Base-by-base conservation (phyloP, 2,329 filamentous ascomycete genomes). In the Diplodia corticola region DNA sequence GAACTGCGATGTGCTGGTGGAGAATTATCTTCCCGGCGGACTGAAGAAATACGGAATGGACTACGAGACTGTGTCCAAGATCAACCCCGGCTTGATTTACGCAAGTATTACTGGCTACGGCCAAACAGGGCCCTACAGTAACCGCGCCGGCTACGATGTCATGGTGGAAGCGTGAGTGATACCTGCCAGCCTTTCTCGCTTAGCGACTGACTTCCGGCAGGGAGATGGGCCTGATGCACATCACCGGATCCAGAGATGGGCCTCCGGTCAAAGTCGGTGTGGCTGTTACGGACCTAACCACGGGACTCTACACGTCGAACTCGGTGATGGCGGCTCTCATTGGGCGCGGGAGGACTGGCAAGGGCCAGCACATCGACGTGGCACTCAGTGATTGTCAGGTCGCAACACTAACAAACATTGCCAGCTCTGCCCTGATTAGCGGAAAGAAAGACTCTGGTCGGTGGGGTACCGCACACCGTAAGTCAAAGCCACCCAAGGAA, bases 221-320 rank as follows among this genome's bases (percentile, higher is more conserved):
- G 12, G 95, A 98, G 77, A 93, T 99, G 80, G 95, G 95, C 0
- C 81, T 99, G 66, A 99, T 99, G 95, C 95, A 99, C 80, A 98
- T 99, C 72, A 99, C 95, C 0, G 95, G 95, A 35, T 86, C 86
- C 68, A 86, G 93, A 65, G 91, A 96, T 72, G 93, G 94, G 0
- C 90, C 93, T 1, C 95, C 95, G 0, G 95, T 97, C 46, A 99
- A 99, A 80, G 95, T 99, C 2, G 95, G 95, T 20, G 95, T 99
- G 2, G 95, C 95, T 1, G 95, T 99, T 3, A 98, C 95, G 0
- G 95, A 99, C 78, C 80, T 99, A 60, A 98, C 95, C 0, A 98
- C 95, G 0, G 95, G 95, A 0, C 80, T 99, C 4, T 99, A 99
- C 79, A 95, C 94, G 1, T 93, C 91, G 71, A 98, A 98, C 78